Conservation (phyloP, 306 rosid species). For the Canavalia gladiata region DNA sequence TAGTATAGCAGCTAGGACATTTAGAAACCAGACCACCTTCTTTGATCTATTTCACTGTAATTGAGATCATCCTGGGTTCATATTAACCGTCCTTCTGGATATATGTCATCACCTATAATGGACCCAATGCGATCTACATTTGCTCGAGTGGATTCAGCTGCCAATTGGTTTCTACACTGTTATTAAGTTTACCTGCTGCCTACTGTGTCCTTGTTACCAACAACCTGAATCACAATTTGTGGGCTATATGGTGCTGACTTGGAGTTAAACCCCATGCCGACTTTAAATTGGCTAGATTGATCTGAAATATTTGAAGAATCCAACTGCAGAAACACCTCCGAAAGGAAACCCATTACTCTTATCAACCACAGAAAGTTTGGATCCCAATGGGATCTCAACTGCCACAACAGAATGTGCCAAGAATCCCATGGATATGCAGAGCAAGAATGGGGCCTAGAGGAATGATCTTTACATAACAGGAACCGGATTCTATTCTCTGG, state of each 20-base stretch:
- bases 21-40: too few species aligned
- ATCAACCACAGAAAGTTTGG: constrained; percentile 63
- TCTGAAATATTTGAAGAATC: constrained; percentile 61
- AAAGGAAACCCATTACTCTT: constrained; percentile 67
- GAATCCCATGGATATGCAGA: constrained; percentile 49
- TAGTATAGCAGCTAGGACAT: too few species aligned
- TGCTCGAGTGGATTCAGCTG: too few species aligned
- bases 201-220: constrained; percentile 60
- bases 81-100: too few species aligned
- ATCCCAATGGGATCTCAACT: constrained; percentile 72
- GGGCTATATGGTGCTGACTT: constrained; percentile 59
- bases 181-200: constrained; percentile 40
- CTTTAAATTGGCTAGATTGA: constrained; percentile 60
- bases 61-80: too few species aligned
- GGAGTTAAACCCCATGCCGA: constrained; percentile 70
- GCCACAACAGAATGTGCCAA: constrained; percentile 50
- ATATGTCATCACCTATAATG: too few species aligned
- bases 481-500: too few species aligned
- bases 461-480: background rate
- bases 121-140: too few species aligned
- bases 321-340: constrained; percentile 70
- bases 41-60: too few species aligned
- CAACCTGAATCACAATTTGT: constrained; percentile 68
- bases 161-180: too few species aligned
- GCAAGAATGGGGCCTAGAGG: constrained; percentile 50